Evolutionary conservation across 768 basidiomycete genomes (phyloP), one percentile per base, ranked within the genome.

Genomic region (Termitomyces sp.): DNA sequence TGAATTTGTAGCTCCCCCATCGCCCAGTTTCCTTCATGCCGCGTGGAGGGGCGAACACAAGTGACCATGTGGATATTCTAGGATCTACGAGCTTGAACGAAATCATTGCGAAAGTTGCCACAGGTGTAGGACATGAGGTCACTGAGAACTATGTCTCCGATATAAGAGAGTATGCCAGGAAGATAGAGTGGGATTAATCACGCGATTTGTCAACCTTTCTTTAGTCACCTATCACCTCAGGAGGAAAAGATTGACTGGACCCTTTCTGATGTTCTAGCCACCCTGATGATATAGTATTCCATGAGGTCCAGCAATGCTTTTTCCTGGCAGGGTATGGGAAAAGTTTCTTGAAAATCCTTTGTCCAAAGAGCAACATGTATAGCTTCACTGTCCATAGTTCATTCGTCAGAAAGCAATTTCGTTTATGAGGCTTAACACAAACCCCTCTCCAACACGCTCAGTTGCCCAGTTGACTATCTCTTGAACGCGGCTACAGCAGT

Each of bases 31-130:
- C 76, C 56, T 84, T 72, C 44, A 91, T 84, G 64, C 96, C 83
- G 53, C 84, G 96, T 32, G 96, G 97, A 43, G 97, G 95, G 1
- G 91, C 95, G 3, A 91, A 89, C 61, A 96, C 95, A 1, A 86
- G 89, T 50, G 93, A 96, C 69, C 93, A 97, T 67, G 86, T 98
- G 36, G 95, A 93, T 71, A 84, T 93, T 56, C 78, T 87, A 28
- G 85, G 95, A 7, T 88, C 91, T 10, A 88, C 85, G 0, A 80
- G 82, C 13, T 68, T 98, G 59, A 98, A 96, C 71, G 91, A 94
- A 69, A 85, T 97, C n/a, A 83, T 98, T 58, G 71, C 97, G 33
- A 88, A 93, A 71, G 88, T 97, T 7, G 95, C 89, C 33, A 88
- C 93, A 5, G 96, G 96, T 0, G 83, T 79, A 14, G 90, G 87